Conservation (phyloP, 495 filamentous ascomycete genomes). For the Hyaloscypha bicolor region DNA sequence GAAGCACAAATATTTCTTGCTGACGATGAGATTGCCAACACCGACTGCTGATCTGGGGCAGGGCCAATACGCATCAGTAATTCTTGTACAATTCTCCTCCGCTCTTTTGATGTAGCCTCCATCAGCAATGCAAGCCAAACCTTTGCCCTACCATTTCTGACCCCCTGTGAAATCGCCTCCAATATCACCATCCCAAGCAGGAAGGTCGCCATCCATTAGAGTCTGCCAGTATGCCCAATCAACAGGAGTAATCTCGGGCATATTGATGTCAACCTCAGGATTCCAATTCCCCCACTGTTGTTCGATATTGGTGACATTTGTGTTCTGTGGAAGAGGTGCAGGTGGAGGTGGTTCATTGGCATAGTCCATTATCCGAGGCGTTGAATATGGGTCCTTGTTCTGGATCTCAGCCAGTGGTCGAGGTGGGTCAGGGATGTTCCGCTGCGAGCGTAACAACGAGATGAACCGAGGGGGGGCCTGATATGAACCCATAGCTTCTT, state of each 20-base stretch:
- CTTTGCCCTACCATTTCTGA: background rate
- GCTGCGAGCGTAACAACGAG: conserved; percentile 20
- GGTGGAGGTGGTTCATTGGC: background rate
- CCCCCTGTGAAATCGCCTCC: too few relatives aligned
- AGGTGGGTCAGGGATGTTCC: conserved; percentile 25
- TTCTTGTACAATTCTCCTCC: too few relatives aligned
- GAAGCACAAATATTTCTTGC: background rate
- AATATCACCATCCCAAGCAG: conserved; percentile 13
- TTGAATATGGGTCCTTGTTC: background rate
- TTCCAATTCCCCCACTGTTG: conserved; percentile 16
- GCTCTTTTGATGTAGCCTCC: too few relatives aligned
- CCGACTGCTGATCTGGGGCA: too few relatives aligned
- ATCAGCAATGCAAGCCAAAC: background rate
- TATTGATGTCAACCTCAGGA: conserved; percentile 15
- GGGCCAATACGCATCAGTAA: too few relatives aligned
- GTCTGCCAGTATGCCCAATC: conserved; percentile 36
- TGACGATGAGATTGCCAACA: background rate
- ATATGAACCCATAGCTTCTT: conserved; percentile 32
- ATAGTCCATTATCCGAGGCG: background rate
- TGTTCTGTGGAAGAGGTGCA: background rate
- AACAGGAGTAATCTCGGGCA: conserved; percentile 27
- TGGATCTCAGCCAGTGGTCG: background rate
- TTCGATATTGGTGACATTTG: conserved; percentile 1
- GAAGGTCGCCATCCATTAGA: conserved; percentile 30
- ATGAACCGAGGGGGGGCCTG: conserved; percentile 25